These are phyloP conservation scores for Coniochaeta sp. DNA, from an alignment of 2,329 filamentous ascomycete genomes.

Conservation along the genomic window DNA sequence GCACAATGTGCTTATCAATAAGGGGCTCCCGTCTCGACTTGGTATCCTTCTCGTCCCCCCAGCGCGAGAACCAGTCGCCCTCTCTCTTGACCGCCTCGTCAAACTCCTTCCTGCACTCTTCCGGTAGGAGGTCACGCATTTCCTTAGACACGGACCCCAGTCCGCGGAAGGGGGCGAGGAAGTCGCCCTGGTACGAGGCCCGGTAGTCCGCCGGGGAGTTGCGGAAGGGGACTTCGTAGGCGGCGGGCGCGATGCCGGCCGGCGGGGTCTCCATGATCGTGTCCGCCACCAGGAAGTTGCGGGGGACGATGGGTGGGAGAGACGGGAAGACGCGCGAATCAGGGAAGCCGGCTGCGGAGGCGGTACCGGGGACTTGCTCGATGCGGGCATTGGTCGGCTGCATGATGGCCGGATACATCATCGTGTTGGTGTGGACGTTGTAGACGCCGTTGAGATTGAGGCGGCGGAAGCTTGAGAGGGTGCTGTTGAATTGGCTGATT, in stretches of 20 bases:
- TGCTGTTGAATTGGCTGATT: slow-evolving; percentile 75
- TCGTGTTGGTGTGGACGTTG: slow-evolving; percentile 86
- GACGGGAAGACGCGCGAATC: slow-evolving; percentile 34
- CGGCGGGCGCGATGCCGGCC: slow-evolving; percentile 34
- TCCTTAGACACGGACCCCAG: slow-evolving; percentile 59
- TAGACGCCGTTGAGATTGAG: slow-evolving; percentile 72
- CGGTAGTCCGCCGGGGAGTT: slow-evolving; percentile 25
- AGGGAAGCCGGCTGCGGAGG: not conserved
- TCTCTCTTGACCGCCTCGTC: slow-evolving; percentile 59
- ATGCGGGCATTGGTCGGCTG: slow-evolving; percentile 84
- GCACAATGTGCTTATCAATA: slow-evolving; percentile 59
- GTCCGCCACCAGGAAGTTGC: slow-evolving; percentile 52
- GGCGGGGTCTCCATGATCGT: slow-evolving; percentile 44
- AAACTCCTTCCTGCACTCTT: slow-evolving; percentile 67
- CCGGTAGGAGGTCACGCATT: slow-evolving; percentile 56
- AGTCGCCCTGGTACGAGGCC: slow-evolving; percentile 27
- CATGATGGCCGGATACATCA: slow-evolving; percentile 82
- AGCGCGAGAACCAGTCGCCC: slow-evolving; percentile 63
- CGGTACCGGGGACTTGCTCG: slow-evolving; percentile 55
- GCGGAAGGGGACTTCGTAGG: slow-evolving; percentile 35
- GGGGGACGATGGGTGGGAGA: slow-evolving; percentile 39
- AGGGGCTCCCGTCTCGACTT: slow-evolving; percentile 42
- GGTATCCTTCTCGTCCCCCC: slow-evolving; percentile 61
- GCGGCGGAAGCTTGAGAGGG: slow-evolving; percentile 60
- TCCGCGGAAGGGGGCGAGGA: slow-evolving; percentile 49